A percentile compares a stretch with the other conserved stretches of the same genome.
Evolutionary conservation across 176 grass and related monocot species (phyloP).

Genomic region (Chrysopogon serrulatus): DNA sequence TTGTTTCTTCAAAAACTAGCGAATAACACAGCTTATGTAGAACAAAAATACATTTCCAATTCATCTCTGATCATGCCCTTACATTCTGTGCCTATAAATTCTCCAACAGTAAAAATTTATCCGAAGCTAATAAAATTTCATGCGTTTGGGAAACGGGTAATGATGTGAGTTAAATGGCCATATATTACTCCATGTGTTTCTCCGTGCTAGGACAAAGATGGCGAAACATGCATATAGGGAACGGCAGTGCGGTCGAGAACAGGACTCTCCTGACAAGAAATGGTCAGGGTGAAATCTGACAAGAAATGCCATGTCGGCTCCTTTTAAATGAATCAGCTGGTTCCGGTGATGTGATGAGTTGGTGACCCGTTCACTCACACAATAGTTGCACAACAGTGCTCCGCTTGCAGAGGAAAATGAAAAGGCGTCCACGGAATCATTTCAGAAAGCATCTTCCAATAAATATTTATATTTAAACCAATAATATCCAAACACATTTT

Average conservation of each 20-base stretch:
- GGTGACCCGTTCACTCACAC: constrained; percentile 17
- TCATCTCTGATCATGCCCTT: background rate
- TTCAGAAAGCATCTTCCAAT: background rate
- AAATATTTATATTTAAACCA: background rate
- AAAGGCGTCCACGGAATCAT: background rate
- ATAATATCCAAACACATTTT: background rate
- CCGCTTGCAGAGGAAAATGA: background rate
- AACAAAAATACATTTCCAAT: background rate
- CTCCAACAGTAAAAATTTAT: background rate
- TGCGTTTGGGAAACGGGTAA: no score
- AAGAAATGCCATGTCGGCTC: constrained; percentile 4
- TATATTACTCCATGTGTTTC: background rate
- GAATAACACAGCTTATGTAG: background rate
- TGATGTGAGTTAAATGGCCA: background rate
- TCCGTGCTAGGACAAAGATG: background rate
- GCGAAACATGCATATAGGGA: background rate
- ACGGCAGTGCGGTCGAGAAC: background rate
- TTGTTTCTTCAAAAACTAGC: background rate
- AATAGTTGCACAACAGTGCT: background rate
- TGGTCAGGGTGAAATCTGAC: constrained; percentile 1
- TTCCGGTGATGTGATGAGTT: background rate
- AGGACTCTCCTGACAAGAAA: no score
- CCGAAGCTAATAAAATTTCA: background rate
- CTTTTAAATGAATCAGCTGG: background rate
- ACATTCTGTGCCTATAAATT: background rate